Conservation (phyloP, 352 stramenopile genomes). For the Sclerospora graminicola region DNA sequence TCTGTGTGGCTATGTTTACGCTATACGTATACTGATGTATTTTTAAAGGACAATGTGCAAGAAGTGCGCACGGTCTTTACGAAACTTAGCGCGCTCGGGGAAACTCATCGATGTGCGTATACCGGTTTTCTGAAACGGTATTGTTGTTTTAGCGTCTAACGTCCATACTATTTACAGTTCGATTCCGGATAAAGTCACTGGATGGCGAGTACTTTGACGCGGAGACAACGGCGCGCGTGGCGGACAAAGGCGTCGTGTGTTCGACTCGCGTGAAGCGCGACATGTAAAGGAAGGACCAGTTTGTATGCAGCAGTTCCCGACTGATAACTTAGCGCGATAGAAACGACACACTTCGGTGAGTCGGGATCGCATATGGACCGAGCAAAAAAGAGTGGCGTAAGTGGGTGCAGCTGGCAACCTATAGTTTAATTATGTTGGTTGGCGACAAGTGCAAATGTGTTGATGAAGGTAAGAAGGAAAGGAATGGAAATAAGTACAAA, state of each 20-base stretch:
- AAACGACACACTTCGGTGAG: no score
- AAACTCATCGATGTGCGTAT: slow-evolving; percentile 58
- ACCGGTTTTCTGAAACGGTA: not conserved
- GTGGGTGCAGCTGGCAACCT: no score
- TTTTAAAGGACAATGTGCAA: slow-evolving; percentile 37
- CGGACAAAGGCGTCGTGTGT: slow-evolving; percentile 65
- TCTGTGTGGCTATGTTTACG: not conserved
- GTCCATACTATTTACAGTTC: slow-evolving; percentile 29
- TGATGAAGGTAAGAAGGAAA: not conserved
- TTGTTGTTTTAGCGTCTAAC: not conserved
- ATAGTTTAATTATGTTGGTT: not conserved
- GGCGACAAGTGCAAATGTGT: not conserved
- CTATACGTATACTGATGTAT: slow-evolving; percentile 5
- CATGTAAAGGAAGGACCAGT: slow-evolving; percentile 20
- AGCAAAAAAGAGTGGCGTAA: no score
- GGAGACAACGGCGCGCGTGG: slow-evolving; percentile 60
- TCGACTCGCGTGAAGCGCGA: slow-evolving; percentile 65
- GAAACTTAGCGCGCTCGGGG: slow-evolving; percentile 50
- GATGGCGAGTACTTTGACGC: slow-evolving; percentile 69
- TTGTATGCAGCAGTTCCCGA: slow-evolving; percentile 1
- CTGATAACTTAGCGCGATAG: no score
- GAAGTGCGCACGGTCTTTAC: slow-evolving; percentile 57
- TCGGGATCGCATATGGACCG: no score
- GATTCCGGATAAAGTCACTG: slow-evolving; percentile 74
- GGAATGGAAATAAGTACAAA: not conserved